Conservation (phyloP, 495 filamentous ascomycete species). For the Xylaria acuta region DNA sequence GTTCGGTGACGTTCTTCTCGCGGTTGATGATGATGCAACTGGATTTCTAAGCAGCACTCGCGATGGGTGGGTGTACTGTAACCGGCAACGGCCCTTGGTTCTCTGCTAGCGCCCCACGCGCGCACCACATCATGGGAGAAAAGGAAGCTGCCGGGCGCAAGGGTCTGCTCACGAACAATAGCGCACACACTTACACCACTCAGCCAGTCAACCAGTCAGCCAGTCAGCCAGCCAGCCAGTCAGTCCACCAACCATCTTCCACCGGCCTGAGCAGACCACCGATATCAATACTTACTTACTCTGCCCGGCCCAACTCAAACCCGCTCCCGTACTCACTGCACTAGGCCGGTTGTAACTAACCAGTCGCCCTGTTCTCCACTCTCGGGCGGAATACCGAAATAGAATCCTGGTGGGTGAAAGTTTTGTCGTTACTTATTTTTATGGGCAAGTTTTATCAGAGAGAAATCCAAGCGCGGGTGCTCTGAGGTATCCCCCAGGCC, state of each 20-base stretch:
- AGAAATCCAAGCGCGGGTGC: constrained; percentile 19
- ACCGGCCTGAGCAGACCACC: not conserved
- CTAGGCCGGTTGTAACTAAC: constrained; percentile 1
- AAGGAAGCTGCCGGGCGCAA: not conserved
- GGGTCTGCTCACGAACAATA: not conserved
- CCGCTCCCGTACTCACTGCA: not conserved
- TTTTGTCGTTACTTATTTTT: constrained; percentile 17
- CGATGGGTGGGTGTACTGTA: not conserved
- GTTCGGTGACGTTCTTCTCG: not conserved
- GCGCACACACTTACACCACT: not conserved
- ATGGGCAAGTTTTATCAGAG: not conserved
- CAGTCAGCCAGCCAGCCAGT: not conserved
- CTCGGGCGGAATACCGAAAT: constrained; percentile 14
- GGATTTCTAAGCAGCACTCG: constrained; percentile 27
- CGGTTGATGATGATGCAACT: constrained; percentile 6
- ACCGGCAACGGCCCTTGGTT: constrained; percentile 11
- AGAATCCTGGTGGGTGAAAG: not conserved
- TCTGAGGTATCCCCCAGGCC: constrained; percentile 16
- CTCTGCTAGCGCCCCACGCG: constrained; percentile 24
- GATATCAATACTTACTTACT: not conserved
- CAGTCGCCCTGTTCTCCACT: constrained; percentile 8
- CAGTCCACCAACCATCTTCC: not conserved
- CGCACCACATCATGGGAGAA: constrained; percentile 16
- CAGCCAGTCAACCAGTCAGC: too few relatives aligned
- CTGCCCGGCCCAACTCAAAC: not conserved